Evolutionary conservation across 2,329 filamentous ascomycete species (phyloP), one percentile per base, ranked within the genome.

Genomic region (Colletotrichum sp.): DNA sequence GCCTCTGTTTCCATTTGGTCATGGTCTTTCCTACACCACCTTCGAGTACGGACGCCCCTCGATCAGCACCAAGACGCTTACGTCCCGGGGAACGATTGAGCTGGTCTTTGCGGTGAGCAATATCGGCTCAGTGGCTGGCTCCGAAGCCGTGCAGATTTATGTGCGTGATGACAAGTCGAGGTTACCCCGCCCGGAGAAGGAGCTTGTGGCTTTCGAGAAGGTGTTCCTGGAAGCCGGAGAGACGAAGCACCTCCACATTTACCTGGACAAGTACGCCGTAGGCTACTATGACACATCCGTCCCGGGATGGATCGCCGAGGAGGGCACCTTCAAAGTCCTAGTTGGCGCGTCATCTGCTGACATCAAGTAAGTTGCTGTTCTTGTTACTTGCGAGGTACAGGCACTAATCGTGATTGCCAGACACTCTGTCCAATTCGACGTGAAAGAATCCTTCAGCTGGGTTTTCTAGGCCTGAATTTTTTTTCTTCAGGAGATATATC

Each of bases 21-120:
- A 94, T 80, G 93, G 93, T 2, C 86, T 95, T 9, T 93, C 92
- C 0, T 95, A 95, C 81, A 94, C 93, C 0, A 88, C 84, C 0
- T 95, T 95, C 80, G 86, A 88, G 61, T 93, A 94, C 78, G 90
- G 90, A 16, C 84, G 86, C 1, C 87, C 91, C 0, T 87, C 86
- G 5, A 85, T 92, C 67, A 86, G 83, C 77, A 78, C 80, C 3
- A 81, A 81, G 66, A 80, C 84, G 3, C 80, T 89, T 69, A 77
- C 82, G 47, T 78, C 85, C 55, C 76, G 85, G 70, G 82, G 77
- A 63, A 82, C 79, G 1, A 82, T 88, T 70, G 86, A 86, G 66
- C 81, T 89, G 47, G 84, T 85, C 24, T 82, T 90, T 71, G 87
- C 84, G 5, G 78, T 90, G 69, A 87, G 84, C 77, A 90, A 94